Percentiles rank a stretch among this genome's conserved stretches.
phyloP scores from a whole-genome alignment of 2,329 filamentous ascomycete genomes.

The Talaromyces sp. region DNA sequence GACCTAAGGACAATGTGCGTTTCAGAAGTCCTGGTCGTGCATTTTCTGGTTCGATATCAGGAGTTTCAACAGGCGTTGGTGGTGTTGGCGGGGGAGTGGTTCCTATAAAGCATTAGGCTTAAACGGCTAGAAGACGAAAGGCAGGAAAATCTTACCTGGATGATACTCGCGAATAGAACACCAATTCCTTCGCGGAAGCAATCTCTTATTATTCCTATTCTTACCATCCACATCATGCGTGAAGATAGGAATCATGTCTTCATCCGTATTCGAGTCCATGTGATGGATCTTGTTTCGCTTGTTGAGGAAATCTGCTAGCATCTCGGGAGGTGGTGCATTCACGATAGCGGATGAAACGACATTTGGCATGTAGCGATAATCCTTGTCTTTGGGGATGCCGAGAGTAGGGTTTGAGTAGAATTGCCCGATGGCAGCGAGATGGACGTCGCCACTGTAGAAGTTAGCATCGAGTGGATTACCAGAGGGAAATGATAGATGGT shows the following conservation, averaged over 20 bases:
- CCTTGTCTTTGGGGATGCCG: slow-evolving; percentile 78
- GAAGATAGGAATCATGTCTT: slow-evolving; percentile 95
- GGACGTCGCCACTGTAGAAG: slow-evolving; percentile 74
- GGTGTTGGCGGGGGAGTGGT: slow-evolving; percentile 71
- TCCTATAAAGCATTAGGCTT: slow-evolving; percentile 56
- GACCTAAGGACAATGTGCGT: slow-evolving; percentile 62
- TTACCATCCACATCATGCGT: slow-evolving; percentile 84
- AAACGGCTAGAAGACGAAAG: not conserved
- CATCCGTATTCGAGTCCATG: slow-evolving; percentile 72
- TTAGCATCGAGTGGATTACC: slow-evolving; percentile 14
- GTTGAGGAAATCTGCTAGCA: slow-evolving; percentile 89
- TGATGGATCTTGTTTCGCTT: slow-evolving; percentile 78
- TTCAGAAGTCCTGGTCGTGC: slow-evolving; percentile 44
- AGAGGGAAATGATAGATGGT: not conserved
- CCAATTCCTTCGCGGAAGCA: slow-evolving; percentile 91
- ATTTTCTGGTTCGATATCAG: slow-evolving; percentile 34
- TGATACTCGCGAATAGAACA: slow-evolving; percentile 85
- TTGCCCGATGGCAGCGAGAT: slow-evolving; percentile 86
- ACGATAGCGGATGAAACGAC: slow-evolving; percentile 91
- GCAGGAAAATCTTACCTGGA: slow-evolving; percentile 55
- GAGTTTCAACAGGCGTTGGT: slow-evolving; percentile 48
- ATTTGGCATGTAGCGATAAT: slow-evolving; percentile 96
- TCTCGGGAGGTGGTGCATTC: slow-evolving; percentile 82
- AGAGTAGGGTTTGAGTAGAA: slow-evolving; percentile 92
- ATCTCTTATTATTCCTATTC: slow-evolving; percentile 81